Evolutionary conservation across 192 early-diverging fungal species (phyloP), one percentile per base, ranked within the genome.

Genomic region (Coemansia sp.): DNA sequence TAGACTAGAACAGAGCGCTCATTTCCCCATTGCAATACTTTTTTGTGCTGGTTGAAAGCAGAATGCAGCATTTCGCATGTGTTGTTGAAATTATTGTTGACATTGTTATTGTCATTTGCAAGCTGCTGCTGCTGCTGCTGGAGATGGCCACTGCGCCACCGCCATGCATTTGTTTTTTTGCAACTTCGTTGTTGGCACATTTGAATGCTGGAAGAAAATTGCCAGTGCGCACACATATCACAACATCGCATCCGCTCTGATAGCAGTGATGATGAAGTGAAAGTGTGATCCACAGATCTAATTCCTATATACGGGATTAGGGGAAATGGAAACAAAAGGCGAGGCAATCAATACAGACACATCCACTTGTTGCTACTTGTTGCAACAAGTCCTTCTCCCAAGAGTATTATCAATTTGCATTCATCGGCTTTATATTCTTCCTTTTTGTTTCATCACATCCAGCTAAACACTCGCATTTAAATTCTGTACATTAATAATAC

Each of bases 91-190:
- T 26, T 26, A 26, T 26, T 26, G 26, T 26, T 26, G 26, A 26
- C n/a, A n/a, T 43, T 10, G 42, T 43, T 44, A 13, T 44, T 44
- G 13, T 44, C 4, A 12, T 44, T 12, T 44, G 43, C 43, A 44
- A 44, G n/a, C n/a, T n/a, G n/a, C n/a, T n/a, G n/a, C n/a, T n/a
- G 13, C 43, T 49, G 47, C 47, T 49, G 47, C 47, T 49, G 47
- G 12, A 15, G 47, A 49, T 49, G 47, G 11, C 12, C 47, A 54
- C 13, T 54, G 19, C 52, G 52, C 52, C 52, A 54, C 52, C 19
- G 52, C 52, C 52, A 54, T 54, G 26, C 26, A 23, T 44, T 44
- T 13, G 4, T n/a, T n/a, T n/a, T 44, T 44, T 44, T 12, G 13
- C 1, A 44, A 3, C 13, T 44, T 44, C 3, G 1, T 48, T 15